phyloP scores from a whole-genome alignment of 495 filamentous ascomycete genomes.

The Aspergillus steynii region DNA sequence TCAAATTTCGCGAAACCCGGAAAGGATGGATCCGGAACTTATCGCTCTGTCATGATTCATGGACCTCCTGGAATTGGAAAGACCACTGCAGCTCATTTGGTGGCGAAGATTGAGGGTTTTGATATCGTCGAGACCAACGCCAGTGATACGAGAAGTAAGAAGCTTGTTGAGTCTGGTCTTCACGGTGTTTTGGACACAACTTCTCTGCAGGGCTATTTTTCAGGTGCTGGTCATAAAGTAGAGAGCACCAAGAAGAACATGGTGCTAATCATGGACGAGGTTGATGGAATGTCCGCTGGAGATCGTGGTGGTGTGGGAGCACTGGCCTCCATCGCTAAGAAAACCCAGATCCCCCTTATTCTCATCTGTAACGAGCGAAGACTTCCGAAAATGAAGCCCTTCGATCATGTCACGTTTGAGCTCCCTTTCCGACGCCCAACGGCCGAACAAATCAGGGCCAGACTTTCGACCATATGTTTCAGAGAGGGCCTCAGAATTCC shows the following conservation, averaged over 20 bases:
- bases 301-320: constrained; percentile 96
- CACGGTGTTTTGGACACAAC: constrained; percentile 90
- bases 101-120: constrained; percentile 89
- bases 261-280: constrained; percentile 97
- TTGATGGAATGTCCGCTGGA: constrained; percentile 98
- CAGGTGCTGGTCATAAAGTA: constrained; percentile 77
- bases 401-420: constrained; percentile 80
- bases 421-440: constrained; percentile 87
- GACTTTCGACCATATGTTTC: constrained; percentile 92
- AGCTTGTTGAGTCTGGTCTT: constrained; percentile 85
- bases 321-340: constrained; percentile 89
- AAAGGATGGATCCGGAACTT: constrained; percentile 74
- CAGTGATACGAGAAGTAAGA: constrained; percentile 96
- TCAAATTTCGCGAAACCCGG: constrained; percentile 75
- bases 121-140: constrained; percentile 95
- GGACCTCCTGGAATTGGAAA: constrained; percentile 97
- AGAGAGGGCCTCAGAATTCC: constrained; percentile 88
- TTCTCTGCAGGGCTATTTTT: constrained; percentile 88
- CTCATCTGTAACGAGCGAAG: constrained; percentile 96
- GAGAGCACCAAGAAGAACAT: constrained; percentile 84
- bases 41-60: constrained; percentile 86
- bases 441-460: constrained; percentile 80
- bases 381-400: constrained; percentile 96
- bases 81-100: constrained; percentile 93
- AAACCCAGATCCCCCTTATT: constrained; percentile 92